Base-by-base conservation (phyloP, 192 early-diverging fungal genomes). In the Gaertneriomyces semiglobifer region DNA sequence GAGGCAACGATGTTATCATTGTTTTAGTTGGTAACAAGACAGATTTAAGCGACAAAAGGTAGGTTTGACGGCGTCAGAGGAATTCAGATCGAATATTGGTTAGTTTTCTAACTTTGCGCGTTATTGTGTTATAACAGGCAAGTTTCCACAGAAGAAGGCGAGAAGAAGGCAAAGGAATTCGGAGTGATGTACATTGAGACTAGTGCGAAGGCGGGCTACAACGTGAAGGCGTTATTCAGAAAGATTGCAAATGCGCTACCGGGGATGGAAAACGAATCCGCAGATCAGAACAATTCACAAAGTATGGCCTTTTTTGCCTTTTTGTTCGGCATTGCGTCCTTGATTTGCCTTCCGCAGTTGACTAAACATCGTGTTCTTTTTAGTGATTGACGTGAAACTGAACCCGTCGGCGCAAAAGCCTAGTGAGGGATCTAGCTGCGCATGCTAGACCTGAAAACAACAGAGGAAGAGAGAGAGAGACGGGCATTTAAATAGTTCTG, bases 121-220 rank as follows among this genome's bases (percentile, higher is more conserved):
- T 33, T 33, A 33, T 33, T 33, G 25, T 33, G 25, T 33, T 14
- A n/a, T 16, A 4, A 44, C 43, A 90, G 91, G 74, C 86, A 92
- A 81, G 95, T 99, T 6, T 90, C 92, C 10, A 89, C 92, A 38
- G 95, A 97, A 70, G 95, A 99, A 66, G 97, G 95, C 38, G 97
- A 99, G 75, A 92, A 93, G 84, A 93, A 93, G 69, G 93, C 95
- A 9, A 92, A 93, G 71, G 95, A 98, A 65, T 88, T 91, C 77
- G 93, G 92, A 60, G 93, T 94, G 46, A 89, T 99, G 89, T 99
- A 96, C 77, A 98, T 99, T 70, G 97, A 99, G 74, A 99, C 97
- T n/a, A 91, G 88, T 63, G 97, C 97, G 48, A 99, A 99, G 76
- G 93, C 92, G 7, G 97, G 94, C 18, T 94, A 98, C 76, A 99